Percentiles rank a stretch among this genome's conserved stretches.
These are phyloP conservation scores for Kwoniella bestiolae DNA, from an alignment of 768 basidiomycete genomes.

Conservation along the genomic window DNA sequence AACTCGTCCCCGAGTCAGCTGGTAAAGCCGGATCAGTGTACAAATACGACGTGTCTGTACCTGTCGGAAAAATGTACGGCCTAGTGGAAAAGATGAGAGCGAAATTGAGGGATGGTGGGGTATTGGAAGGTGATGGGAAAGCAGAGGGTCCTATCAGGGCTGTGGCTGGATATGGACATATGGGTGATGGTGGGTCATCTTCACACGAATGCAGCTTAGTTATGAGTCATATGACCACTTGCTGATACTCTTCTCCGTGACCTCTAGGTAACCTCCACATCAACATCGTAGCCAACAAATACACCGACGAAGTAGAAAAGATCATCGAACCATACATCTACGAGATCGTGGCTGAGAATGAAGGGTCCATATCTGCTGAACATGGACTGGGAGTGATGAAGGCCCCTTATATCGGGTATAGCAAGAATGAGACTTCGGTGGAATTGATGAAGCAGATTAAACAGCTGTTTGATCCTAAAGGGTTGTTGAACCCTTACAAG, in stretches of 20 bases:
- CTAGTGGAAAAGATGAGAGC: slow-evolving; percentile 81
- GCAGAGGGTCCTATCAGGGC: slow-evolving; percentile 65
- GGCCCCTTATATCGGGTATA: slow-evolving; percentile 82
- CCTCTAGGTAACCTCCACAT: slow-evolving; percentile 84
- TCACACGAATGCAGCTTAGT: too few species aligned
- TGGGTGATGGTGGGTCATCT: slow-evolving; percentile 97
- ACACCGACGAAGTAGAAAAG: slow-evolving; percentile 78
- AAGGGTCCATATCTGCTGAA: slow-evolving; percentile 94
- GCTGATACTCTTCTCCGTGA: background rate
- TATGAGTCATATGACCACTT: background rate
- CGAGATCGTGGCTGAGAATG: slow-evolving; percentile 73
- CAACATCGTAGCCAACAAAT: slow-evolving; percentile 82
- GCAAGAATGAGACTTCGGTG: slow-evolving; percentile 76
- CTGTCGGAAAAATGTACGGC: slow-evolving; percentile 79
- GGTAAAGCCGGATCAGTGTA: slow-evolving; percentile 93
- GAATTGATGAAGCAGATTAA: slow-evolving; percentile 89
- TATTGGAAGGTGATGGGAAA: slow-evolving; percentile 64
- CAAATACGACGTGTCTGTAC: slow-evolving; percentile 95
- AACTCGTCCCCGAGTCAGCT: slow-evolving; percentile 86
- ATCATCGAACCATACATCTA: slow-evolving; percentile 95
- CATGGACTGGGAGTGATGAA: slow-evolving; percentile 96
- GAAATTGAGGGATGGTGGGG: slow-evolving; percentile 63
- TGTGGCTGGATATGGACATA: slow-evolving; percentile 92
- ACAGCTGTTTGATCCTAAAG: slow-evolving; percentile 80
- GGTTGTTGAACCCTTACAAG: slow-evolving; percentile 80